Evolutionary conservation across 768 basidiomycete species (phyloP).

Genomic region (Tricholoma bakamatsutake): DNA sequence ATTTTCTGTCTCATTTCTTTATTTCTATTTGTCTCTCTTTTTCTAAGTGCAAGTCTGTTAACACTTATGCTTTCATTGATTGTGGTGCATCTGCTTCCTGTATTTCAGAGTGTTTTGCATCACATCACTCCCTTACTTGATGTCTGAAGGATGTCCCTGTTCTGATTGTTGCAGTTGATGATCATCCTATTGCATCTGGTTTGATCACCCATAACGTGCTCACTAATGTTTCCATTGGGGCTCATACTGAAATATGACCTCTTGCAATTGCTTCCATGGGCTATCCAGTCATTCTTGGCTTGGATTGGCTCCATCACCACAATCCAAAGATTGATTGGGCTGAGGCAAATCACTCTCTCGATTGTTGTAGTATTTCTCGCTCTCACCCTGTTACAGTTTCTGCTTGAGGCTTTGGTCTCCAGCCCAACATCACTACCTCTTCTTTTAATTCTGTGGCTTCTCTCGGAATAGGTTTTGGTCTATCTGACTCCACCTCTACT

Average conservation of each 20-base stretch:
- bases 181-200: conserved; percentile 33
- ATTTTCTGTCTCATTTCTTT: conserved; percentile 22
- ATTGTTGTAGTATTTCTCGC: conserved; percentile 16
- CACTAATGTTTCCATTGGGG: conserved; percentile 27
- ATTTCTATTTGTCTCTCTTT: conserved; percentile 23
- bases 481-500: neutral
- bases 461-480: conserved; percentile 25
- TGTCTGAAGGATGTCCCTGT: conserved; percentile 23
- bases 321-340: conserved; percentile 32
- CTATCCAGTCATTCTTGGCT: conserved; percentile 31
- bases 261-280: conserved; percentile 26
- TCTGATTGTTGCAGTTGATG: conserved; percentile 31
- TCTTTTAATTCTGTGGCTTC: conserved; percentile 14
- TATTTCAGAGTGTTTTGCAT: conserved; percentile 29
- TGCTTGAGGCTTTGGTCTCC: conserved; percentile 22
- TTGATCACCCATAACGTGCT: conserved; percentile 14
- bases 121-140: conserved; percentile 27
- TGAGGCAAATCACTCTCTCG: conserved; percentile 15
- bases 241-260: conserved; percentile 24
- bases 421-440: conserved; percentile 3
- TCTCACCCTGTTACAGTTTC: conserved; percentile 9
- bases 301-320: conserved; percentile 30
- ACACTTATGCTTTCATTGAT: conserved; percentile 32
- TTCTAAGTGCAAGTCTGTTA: conserved; percentile 24
- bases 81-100: conserved; percentile 29